These are phyloP conservation scores for Tephrocybe rancida DNA, from an alignment of 768 basidiomycete genomes.

Conservation along the genomic window DNA sequence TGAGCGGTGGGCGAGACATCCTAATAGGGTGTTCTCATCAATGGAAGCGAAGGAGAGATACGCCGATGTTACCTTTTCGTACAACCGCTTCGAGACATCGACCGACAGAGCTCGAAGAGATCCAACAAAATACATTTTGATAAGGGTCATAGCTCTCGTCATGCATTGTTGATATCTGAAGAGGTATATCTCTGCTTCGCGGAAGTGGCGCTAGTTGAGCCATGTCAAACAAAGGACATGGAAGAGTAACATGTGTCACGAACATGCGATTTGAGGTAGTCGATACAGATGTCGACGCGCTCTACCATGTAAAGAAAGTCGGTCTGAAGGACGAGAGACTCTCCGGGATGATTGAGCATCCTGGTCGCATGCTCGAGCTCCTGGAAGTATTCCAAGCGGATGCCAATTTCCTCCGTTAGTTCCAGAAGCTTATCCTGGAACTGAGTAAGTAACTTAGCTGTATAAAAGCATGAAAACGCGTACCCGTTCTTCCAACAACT, in stretches of 20 bases:
- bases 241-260: slow-evolving; percentile 27
- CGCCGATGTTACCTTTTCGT: slow-evolving; percentile 60
- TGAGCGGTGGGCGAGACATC: slow-evolving; percentile 81
- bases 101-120: slow-evolving; percentile 76
- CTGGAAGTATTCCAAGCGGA: slow-evolving; percentile 89
- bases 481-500: slow-evolving; percentile 87
- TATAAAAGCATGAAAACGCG: slow-evolving; percentile 26
- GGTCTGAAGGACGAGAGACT: slow-evolving; percentile 84
- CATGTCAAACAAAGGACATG: neutral
- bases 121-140: slow-evolving; percentile 95
- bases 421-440: slow-evolving; percentile 74
- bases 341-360: slow-evolving; percentile 93
- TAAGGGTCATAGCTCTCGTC: slow-evolving; percentile 96
- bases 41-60: neutral
- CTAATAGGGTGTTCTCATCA: slow-evolving; percentile 33
- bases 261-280: slow-evolving; percentile 86
- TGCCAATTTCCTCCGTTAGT: slow-evolving; percentile 80
- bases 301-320: slow-evolving; percentile 98
- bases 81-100: slow-evolving; percentile 75
- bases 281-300: slow-evolving; percentile 91
- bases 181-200: slow-evolving; percentile 93
- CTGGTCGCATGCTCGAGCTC: slow-evolving; percentile 92
- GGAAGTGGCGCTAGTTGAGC: slow-evolving; percentile 74
- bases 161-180: slow-evolving; percentile 98
- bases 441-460: neutral